Conservation (phyloP, 352 stramenopile species). For the Phytophthora hybrid region DNA sequence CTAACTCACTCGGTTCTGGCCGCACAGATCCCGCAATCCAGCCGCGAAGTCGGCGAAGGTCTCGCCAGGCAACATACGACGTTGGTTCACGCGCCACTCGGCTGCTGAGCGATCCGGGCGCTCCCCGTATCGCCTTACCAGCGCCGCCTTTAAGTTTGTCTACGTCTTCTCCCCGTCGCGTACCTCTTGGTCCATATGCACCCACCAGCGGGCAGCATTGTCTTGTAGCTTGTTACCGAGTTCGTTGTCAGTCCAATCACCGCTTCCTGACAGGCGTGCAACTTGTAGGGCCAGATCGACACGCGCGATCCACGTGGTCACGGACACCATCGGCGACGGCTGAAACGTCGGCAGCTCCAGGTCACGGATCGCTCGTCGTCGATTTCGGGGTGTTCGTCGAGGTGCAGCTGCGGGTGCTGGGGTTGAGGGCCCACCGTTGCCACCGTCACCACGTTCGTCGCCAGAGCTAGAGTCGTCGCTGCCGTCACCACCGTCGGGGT, state of each 20-base stretch:
- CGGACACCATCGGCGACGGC: background rate
- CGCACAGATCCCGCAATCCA: background rate
- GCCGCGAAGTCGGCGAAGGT: background rate
- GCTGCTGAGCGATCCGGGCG: background rate
- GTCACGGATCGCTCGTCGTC: background rate
- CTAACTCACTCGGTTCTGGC: background rate
- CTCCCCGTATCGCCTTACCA: background rate
- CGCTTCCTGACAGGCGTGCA: background rate
- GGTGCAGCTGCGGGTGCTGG: background rate
- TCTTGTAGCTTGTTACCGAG: constrained; percentile 8
- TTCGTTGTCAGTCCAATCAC: background rate
- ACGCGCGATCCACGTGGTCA: constrained; percentile 1
- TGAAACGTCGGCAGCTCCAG: background rate
- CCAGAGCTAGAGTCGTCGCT: background rate
- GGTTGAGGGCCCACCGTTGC: background rate
- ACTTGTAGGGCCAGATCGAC: background rate
- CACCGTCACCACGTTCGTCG: background rate
- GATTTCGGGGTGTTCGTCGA: background rate
- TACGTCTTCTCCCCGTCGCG: background rate
- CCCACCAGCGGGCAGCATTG: background rate
- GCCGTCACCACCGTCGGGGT: background rate
- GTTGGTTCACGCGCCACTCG: background rate
- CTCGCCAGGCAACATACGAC: background rate
- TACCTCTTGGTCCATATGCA: background rate
- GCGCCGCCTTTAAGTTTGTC: background rate